These are phyloP conservation scores for Suillus subalutaceus DNA, from an alignment of 768 basidiomycete species.

Conservation along the genomic window DNA sequence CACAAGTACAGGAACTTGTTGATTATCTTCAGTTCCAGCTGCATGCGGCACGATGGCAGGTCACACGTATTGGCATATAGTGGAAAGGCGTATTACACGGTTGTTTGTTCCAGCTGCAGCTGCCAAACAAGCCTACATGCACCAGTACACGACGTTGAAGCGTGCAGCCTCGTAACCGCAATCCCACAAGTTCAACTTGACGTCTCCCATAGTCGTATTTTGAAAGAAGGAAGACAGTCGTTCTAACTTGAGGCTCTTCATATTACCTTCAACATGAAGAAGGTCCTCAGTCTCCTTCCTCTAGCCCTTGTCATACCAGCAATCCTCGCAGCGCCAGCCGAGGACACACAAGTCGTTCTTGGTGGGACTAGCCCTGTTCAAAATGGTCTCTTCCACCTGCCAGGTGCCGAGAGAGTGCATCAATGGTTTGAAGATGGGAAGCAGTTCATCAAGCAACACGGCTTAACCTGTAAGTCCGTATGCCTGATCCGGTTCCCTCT, in stretches of 20 bases:
- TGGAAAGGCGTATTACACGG: not conserved
- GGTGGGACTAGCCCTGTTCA: conserved; percentile 28
- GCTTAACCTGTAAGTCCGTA: conserved; percentile 64
- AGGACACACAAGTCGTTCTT: conserved; percentile 49
- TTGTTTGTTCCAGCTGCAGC: not conserved
- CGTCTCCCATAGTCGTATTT: not conserved
- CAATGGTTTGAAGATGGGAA: conserved; percentile 66
- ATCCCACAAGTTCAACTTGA: not conserved
- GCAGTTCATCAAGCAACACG: conserved; percentile 70
- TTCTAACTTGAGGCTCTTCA: not conserved
- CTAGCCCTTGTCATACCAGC: conserved; percentile 36
- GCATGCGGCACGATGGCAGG: no score
- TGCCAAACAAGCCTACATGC: not conserved
- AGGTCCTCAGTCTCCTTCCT: conserved; percentile 35
- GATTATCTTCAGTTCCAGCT: not conserved
- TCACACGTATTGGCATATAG: not conserved
- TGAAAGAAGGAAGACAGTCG: not conserved
- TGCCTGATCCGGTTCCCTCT: not conserved
- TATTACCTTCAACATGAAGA: conserved; percentile 37
- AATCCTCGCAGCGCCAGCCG: conserved; percentile 41
- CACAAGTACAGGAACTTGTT: not conserved
- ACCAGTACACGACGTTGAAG: no score
- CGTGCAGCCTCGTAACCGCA: not conserved
- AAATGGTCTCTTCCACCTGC: conserved; percentile 36
- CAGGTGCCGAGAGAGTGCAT: conserved; percentile 50